Conservation (phyloP, 1,139 yeast genomes). For the Sugiyamaella xylanicola region DNA sequence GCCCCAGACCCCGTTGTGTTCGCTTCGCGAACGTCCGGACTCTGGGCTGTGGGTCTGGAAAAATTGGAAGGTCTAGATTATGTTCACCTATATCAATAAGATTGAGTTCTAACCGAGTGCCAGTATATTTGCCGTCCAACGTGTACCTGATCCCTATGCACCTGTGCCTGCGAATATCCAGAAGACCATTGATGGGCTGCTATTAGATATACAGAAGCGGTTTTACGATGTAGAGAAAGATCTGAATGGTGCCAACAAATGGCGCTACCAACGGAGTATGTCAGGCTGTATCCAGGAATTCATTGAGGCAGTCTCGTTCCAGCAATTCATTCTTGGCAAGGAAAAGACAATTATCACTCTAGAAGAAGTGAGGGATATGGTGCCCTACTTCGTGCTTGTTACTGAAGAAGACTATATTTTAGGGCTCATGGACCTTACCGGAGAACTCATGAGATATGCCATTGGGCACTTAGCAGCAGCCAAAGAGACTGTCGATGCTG, state of each 20-base stretch:
- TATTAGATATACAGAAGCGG: slow-evolving; percentile 18
- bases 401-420: slow-evolving; percentile 42
- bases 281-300: slow-evolving; percentile 43
- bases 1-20: not conserved
- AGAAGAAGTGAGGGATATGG: slow-evolving; percentile 21
- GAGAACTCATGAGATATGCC: slow-evolving; percentile 49
- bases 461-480: slow-evolving; percentile 34
- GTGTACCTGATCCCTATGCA: slow-evolving; percentile 7
- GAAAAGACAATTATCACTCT: slow-evolving; percentile 22
- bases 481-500: too few relatives aligned
- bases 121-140: slow-evolving; percentile 10
- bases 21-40: not conserved
- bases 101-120: not conserved
- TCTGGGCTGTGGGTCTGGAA: too few relatives aligned
- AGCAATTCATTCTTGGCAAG: slow-evolving; percentile 35
- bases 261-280: slow-evolving; percentile 30
- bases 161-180: slow-evolving; percentile 5
- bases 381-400: slow-evolving; percentile 23
- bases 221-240: slow-evolving; percentile 25
- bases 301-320: slow-evolving; percentile 48
- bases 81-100: too few relatives aligned
- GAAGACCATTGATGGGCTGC: slow-evolving; percentile 18
- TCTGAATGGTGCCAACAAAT: slow-evolving; percentile 26
- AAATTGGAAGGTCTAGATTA: too few relatives aligned
- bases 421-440: slow-evolving; percentile 50